Evolutionary conservation across 2,329 filamentous ascomycete species (phyloP), one percentile per base, ranked within the genome.

Genomic region (Chrysosporium queenslandicum): DNA sequence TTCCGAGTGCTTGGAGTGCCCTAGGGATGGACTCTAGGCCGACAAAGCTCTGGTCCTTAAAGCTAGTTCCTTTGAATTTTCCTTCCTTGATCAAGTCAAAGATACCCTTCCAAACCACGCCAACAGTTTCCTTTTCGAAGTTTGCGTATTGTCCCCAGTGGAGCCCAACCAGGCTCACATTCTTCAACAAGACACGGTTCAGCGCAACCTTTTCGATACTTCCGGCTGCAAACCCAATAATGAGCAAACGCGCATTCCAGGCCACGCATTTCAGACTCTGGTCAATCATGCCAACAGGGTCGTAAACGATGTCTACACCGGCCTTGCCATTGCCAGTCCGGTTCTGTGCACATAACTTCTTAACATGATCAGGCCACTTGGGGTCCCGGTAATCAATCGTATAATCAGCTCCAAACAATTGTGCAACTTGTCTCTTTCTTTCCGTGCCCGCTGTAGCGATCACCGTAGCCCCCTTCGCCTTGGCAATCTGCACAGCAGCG

Each of bases 111-210:
- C 91, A 97, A 0, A 96, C 89, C 20, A 71, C 68, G 6, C 77
- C 74, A 4, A 92, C 80, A 42, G 77, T 83, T 63, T 84, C 80
- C 20, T 76, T 80, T 72, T 96, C 86, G 59, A 85, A 79, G 41
- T 75, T 76, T 1, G 82, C 74, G 70, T 96, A 96, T 53, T 83
- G 82, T 11, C 91, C 91, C 91, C 91, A 97, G 71, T 94, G 87
- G 62, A 96, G 73, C 1, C 91, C 91, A 1, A 96, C 86, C 11
- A 97, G 74, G 57, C 82, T 85, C 58, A 96, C 91, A 67, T 96
- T 96, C 78, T 96, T 97, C 60, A 97, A 72, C 56, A 96, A 70
- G 23, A 96, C 87, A 68, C 91, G 84, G 68, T 97, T 97, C 74
- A 94, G 82, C 11, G 89, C 86, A 39, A 97, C 81, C 72, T 92